phyloP scores from a whole-genome alignment of 2,329 filamentous ascomycete species.

The Aurifilum marmelostoma region DNA sequence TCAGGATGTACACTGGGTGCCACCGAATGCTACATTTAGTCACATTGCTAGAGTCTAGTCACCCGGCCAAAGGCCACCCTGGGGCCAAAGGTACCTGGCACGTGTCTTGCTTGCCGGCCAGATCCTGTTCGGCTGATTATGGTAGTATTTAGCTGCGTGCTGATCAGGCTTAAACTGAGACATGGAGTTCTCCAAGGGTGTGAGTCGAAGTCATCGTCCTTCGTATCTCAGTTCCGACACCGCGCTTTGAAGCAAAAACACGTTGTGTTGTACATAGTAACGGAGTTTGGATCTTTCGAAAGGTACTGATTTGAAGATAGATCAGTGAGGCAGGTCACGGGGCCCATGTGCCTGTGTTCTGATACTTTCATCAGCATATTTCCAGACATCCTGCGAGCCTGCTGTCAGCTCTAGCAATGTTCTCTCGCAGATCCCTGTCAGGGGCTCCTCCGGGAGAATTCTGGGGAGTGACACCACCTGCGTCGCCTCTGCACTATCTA shows the following conservation, averaged over 20 bases:
- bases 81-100: neutral
- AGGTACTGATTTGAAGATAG: too few relatives aligned
- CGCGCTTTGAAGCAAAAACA: neutral
- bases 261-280: neutral
- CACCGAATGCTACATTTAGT: neutral
- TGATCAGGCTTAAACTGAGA: neutral
- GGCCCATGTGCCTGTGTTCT: neutral
- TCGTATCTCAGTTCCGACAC: neutral
- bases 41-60: neutral
- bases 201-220: neutral
- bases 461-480: neutral
- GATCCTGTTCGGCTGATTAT: neutral
- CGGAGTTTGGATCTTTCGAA: neutral
- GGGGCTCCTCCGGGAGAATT: conserved; percentile 39
- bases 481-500: neutral
- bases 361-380: conserved; percentile 21
- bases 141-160: neutral
- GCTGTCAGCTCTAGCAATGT: conserved; percentile 33
- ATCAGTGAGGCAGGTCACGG: too few relatives aligned
- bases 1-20: neutral
- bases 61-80: neutral
- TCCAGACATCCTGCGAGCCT: conserved; percentile 37
- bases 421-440: conserved; percentile 40
- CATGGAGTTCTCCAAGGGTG: neutral
- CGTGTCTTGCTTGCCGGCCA: neutral